Evolutionary conservation across 371 early-diverging fungal species (phyloP), one percentile per base, ranked within the genome.

Genomic region (Mucor sp.): DNA sequence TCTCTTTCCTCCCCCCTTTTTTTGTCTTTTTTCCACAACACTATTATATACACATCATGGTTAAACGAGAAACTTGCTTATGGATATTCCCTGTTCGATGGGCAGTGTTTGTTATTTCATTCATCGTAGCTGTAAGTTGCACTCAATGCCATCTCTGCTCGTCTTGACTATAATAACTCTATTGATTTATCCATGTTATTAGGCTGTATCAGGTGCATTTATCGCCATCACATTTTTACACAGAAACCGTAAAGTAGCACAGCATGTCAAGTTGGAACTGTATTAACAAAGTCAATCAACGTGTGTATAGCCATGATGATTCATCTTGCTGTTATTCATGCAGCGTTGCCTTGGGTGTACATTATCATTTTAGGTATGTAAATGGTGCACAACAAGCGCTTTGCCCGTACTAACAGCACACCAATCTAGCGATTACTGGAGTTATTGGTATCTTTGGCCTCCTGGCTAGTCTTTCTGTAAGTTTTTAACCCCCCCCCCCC

Each of bases 281-380:
- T 50, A 50, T 50, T 50, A 50, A 50, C 37, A 43, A 33, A 39
- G 33, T 8, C 4, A 19, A 37, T 41, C 33, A 33, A 33, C 8
- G 41, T 17, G 17, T 19, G 47, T 43, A 30, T 47, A 81, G 82
- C 82, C 32, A 79, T 81, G 76, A 74, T 79, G 25, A 81, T 81
- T 44, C 82, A 81, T 58, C 69, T 81, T 35, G 41, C 75, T 6
- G 56, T 75, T 30, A 66, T 81, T 28, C 71, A 77, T 43, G 39
- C 67, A 3, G 68, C 69, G 19, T 41, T 79, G 15, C 76, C 79
- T 12, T 79, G 82, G 79, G 67, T 82, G 2, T 79, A 79, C 60
- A 64, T 77, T 44, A 68, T 75, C 37, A 48, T 72, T 9, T 67
- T 69, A 55, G 75, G 79, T 81, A 77, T 50, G 48, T 30, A 53